Conservation (phyloP, 2,329 filamentous ascomycete species). For the Sporothrix variecibatus region DNA sequence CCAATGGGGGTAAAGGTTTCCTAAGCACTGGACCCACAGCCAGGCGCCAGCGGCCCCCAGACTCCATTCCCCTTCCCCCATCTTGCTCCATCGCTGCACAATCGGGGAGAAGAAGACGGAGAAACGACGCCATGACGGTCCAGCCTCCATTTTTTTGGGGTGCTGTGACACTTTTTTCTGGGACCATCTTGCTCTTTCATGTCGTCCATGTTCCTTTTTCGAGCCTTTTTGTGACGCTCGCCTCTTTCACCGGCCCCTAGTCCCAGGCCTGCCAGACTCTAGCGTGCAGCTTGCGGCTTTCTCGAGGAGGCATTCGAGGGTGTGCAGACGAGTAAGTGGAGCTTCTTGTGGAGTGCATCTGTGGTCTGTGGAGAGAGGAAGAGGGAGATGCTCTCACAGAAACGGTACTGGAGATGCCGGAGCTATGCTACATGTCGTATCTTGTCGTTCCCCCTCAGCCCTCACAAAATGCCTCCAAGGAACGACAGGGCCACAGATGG, state of each 20-base stretch:
- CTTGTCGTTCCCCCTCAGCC: neutral
- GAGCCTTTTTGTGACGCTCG: slow-evolving; percentile 1
- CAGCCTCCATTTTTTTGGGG: slow-evolving; percentile 11
- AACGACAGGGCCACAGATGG: neutral
- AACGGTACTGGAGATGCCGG: neutral
- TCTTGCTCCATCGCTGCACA: neutral
- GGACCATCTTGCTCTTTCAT: neutral
- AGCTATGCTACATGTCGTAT: neutral
- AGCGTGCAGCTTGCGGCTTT: neutral
- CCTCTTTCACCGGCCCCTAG: neutral
- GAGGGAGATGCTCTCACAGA: neutral
- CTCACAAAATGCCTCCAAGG: neutral
- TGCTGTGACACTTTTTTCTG: slow-evolving; percentile 16
- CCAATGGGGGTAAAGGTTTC: slow-evolving; percentile 22
- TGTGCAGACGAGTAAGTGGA: slow-evolving; percentile 22
- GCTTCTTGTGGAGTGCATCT: neutral
- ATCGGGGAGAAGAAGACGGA: neutral
- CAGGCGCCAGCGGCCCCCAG: neutral
- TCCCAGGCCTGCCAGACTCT: neutral
- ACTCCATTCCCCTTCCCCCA: too few species aligned
- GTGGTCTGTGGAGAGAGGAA: neutral
- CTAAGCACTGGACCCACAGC: slow-evolving; percentile 2
- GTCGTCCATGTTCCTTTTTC: neutral
- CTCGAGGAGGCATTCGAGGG: neutral
- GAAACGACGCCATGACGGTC: neutral